Conservation (phyloP, 2,329 filamentous ascomycete species). For the Chalara sp. region DNA sequence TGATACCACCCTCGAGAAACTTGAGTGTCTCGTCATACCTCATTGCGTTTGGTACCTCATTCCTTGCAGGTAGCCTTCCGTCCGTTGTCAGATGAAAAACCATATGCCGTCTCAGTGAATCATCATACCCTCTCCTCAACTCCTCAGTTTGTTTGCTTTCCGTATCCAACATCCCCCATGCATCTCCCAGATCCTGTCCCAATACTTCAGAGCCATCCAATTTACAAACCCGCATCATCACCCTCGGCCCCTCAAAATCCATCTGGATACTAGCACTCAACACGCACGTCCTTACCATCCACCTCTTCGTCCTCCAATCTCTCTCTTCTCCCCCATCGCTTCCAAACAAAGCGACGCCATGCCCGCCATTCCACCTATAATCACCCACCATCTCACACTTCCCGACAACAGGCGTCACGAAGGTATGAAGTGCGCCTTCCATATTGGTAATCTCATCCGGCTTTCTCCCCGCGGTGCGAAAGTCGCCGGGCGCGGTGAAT, state of each 20-base stretch:
- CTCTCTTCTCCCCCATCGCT: background rate
- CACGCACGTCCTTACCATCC: conserved; percentile 14
- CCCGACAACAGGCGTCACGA: conserved; percentile 18
- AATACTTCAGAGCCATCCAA: conserved; percentile 6
- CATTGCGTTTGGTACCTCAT: conserved; percentile 3
- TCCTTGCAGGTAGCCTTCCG: conserved; percentile 8
- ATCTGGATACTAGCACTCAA: conserved; percentile 20
- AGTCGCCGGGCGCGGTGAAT: conserved; percentile 1
- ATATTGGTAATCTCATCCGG: conserved; percentile 19
- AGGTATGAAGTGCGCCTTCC: conserved; percentile 22
- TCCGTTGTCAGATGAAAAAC: conserved; percentile 14
- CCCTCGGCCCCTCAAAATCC: conserved; percentile 19
- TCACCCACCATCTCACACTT: conserved; percentile 19
- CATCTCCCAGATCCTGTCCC: conserved; percentile 8
- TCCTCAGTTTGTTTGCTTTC: conserved; percentile 14
- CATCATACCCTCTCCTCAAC: conserved; percentile 15
- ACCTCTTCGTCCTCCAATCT: background rate
- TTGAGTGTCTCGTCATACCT: conserved; percentile 3
- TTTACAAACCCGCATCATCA: conserved; percentile 19
- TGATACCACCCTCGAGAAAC: conserved; percentile 9
- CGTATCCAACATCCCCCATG: conserved; percentile 8
- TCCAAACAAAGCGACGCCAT: conserved; percentile 15
- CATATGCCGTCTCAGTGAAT: conserved; percentile 13
- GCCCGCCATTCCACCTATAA: conserved; percentile 14
- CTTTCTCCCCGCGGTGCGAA: background rate